These are phyloP conservation scores for Mycena venus DNA, from an alignment of 768 basidiomycete species.

Conservation along the genomic window DNA sequence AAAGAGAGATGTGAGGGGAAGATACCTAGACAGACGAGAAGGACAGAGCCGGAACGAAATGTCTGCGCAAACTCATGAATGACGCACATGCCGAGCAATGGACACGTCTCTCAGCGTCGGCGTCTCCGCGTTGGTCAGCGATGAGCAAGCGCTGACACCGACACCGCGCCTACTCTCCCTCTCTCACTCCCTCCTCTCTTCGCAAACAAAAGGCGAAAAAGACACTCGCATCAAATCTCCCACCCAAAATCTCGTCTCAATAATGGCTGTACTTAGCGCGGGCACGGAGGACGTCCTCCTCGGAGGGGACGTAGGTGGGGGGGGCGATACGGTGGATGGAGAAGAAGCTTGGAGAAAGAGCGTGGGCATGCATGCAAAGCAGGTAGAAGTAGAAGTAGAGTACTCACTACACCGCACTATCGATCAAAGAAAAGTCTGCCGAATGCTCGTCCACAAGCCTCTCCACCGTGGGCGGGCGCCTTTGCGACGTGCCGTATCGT, in stretches of 20 bases:
- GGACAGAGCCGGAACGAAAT: no score
- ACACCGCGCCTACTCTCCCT: no score
- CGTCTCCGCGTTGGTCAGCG: no score
- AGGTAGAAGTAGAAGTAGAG: neutral
- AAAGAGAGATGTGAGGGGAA: no score
- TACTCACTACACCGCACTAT: conserved; percentile 49
- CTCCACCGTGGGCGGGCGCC: conserved; percentile 58
- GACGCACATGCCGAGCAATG: no score
- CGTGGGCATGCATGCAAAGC: no score
- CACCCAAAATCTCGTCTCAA: conserved; percentile 86
- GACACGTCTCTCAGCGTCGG: no score
- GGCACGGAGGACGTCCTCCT: conserved; percentile 88
- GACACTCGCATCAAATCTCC: conserved; percentile 73
- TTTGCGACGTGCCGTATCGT: conserved; percentile 65
- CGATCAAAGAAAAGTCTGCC: conserved; percentile 84
- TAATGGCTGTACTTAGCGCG: conserved; percentile 91
- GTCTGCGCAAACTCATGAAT: no score
- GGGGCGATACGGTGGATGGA: conserved; percentile 83
- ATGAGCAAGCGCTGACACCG: no score
- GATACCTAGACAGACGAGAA: no score
- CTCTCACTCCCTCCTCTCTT: no score
- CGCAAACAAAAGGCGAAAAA: neutral
- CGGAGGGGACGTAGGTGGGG: conserved; percentile 84
- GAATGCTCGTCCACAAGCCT: conserved; percentile 45
- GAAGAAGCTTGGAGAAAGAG: conserved; percentile 75